Conservation (phyloP, 208 protist genomes). For the Trypanosoma theileri region DNA sequence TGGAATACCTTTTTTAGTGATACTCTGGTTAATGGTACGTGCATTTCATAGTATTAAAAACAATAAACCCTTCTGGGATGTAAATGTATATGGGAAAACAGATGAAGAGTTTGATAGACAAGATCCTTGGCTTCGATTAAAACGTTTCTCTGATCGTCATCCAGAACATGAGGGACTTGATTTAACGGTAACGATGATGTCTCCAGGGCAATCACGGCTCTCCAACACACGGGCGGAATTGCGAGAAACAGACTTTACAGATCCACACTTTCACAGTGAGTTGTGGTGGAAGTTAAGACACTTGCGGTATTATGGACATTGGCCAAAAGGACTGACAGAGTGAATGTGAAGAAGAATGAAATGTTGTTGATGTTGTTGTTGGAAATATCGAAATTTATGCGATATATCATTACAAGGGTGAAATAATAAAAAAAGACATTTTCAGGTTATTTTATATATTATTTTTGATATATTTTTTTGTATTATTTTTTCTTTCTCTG, state of each 20-base stretch:
- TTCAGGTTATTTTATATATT: too few species aligned
- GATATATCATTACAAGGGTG: too few species aligned
- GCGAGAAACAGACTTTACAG: constrained; percentile 84
- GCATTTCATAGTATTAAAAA: constrained; percentile 87
- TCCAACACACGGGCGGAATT: constrained; percentile 77
- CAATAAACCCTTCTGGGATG: constrained; percentile 87
- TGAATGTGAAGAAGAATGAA: constrained; percentile 26
- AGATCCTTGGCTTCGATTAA: constrained; percentile 72
- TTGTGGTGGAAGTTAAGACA: constrained; percentile 90
- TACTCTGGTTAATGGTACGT: constrained; percentile 67
- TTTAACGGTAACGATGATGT: constrained; percentile 72
- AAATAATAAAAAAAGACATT: not conserved
- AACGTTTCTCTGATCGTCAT: constrained; percentile 82
- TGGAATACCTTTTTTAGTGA: constrained; percentile 53
- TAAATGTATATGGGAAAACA: constrained; percentile 75
- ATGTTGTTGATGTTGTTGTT: too few species aligned
- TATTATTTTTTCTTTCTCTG: constrained; percentile 12
- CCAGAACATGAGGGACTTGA: constrained; percentile 82
- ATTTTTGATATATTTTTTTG: not conserved
- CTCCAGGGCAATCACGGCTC: constrained; percentile 74
- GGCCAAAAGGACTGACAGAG: constrained; percentile 82
- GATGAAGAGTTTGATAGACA: constrained; percentile 57
- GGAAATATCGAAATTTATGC: too few species aligned
- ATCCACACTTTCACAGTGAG: constrained; percentile 87
- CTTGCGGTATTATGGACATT: constrained; percentile 84